Percentiles rank a stretch among this genome's conserved stretches.
phyloP scores from a whole-genome alignment of 306 rosid genomes.

The Cicer judaicum region DNA sequence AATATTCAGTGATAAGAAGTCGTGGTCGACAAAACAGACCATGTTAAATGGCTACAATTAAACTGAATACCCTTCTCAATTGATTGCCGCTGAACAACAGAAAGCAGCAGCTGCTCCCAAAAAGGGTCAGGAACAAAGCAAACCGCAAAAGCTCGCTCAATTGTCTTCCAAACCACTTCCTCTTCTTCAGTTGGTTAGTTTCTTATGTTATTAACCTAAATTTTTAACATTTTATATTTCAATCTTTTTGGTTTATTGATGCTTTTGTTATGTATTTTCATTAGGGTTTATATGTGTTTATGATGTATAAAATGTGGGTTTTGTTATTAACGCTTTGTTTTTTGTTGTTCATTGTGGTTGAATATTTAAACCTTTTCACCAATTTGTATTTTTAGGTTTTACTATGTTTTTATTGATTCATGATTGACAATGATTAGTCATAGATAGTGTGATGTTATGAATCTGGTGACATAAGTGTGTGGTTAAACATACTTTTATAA shows the following conservation, averaged over 20 bases:
- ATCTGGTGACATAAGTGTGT: conserved; percentile 4
- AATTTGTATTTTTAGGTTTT: background rate
- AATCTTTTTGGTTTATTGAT: background rate
- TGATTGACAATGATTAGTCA: background rate
- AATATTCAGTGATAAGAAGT: too few species aligned
- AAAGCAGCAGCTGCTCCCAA: conserved; percentile 41
- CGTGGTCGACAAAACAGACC: too few species aligned
- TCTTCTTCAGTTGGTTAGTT: conserved; percentile 83
- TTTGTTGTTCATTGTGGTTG: background rate
- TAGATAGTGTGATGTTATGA: background rate
- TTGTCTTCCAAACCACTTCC: conserved; percentile 86
- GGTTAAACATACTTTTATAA: conserved; percentile 1
- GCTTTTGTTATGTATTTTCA: background rate
- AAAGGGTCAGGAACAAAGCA: conserved; percentile 52
- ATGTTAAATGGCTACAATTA: too few species aligned
- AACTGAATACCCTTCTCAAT: conserved; percentile 84
- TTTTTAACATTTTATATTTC: background rate
- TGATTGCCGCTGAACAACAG: conserved; percentile 61
- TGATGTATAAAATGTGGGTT: background rate
- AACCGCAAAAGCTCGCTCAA: conserved; percentile 62
- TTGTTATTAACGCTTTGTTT: background rate
- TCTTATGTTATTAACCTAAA: background rate
- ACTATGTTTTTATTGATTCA: background rate
- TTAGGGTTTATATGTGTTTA: background rate
- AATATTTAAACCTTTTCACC: background rate